Conservation (phyloP, 2,329 filamentous ascomycete species). For the Beauveria varroae region DNA sequence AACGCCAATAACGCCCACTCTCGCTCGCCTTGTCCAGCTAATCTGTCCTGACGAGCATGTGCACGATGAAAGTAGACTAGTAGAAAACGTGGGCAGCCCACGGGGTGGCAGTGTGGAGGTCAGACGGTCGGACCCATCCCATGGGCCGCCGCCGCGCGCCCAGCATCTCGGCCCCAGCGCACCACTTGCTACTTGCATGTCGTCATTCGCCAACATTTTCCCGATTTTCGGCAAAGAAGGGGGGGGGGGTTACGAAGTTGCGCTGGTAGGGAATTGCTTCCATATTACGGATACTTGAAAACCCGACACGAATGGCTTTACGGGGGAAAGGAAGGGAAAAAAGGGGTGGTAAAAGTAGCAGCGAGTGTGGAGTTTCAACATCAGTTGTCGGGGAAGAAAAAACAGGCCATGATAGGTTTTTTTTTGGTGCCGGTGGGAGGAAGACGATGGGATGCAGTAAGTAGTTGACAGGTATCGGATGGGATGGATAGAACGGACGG, state of each 20-base stretch:
- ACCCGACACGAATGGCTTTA: too few relatives aligned
- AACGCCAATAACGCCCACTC: neutral
- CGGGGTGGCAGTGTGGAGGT: slow-evolving; percentile 7
- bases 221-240: neutral
- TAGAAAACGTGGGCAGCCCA: slow-evolving; percentile 9
- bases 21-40: neutral
- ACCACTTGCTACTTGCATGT: slow-evolving; percentile 8
- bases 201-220: slow-evolving; percentile 4
- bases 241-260: too few relatives aligned
- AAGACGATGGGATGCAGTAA: too few relatives aligned
- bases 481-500: too few relatives aligned
- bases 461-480: too few relatives aligned
- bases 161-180: neutral
- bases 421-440: too few relatives aligned
- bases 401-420: too few relatives aligned
- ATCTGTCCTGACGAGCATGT: neutral
- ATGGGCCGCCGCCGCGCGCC: neutral
- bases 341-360: too few relatives aligned
- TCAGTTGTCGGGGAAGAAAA: too few relatives aligned
- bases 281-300: too few relatives aligned
- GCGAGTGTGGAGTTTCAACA: too few relatives aligned
- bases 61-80: slow-evolving; percentile 1
- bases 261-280: neutral
- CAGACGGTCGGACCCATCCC: slow-evolving; percentile 7
- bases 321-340: too few relatives aligned